Percentiles rank a stretch among this genome's conserved stretches.
Evolutionary conservation across 169 alveolate genomes (phyloP).

Genomic region (Besnoitia besnoiti): DNA sequence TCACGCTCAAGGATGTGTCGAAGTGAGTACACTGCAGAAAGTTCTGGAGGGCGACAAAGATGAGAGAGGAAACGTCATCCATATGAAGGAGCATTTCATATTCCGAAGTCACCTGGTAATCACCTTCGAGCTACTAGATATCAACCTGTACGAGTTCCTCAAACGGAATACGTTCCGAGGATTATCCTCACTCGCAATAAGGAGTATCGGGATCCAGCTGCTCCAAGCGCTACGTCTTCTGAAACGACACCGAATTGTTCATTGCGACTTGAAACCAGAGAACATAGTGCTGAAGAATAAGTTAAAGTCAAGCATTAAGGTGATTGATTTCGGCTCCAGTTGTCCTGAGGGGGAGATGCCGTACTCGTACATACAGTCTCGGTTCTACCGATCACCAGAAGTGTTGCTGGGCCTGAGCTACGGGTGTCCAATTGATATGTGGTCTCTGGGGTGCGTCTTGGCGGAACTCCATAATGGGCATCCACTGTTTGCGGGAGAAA

Average conservation of each 20-base stretch:
- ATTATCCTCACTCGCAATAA: slow-evolving; percentile 47
- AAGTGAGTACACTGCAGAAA: slow-evolving; percentile 41
- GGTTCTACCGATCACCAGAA: slow-evolving; percentile 98
- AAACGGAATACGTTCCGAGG: slow-evolving; percentile 50
- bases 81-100: slow-evolving; percentile 31
- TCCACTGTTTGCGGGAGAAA: slow-evolving; percentile 84
- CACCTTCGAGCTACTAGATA: slow-evolving; percentile 92
- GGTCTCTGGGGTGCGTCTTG: slow-evolving; percentile 98
- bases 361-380: slow-evolving; percentile 94
- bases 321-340: slow-evolving; percentile 96
- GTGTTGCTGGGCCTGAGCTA: slow-evolving; percentile 96
- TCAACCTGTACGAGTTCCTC: slow-evolving; percentile 68
- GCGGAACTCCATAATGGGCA: slow-evolving; percentile 93
- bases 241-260: slow-evolving; percentile 83
- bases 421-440: slow-evolving; percentile 97
- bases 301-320: slow-evolving; percentile 80
- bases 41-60: slow-evolving; percentile 15
- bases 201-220: slow-evolving; percentile 77
- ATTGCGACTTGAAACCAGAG: slow-evolving; percentile 95
- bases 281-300: slow-evolving; percentile 83
- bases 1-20: slow-evolving; percentile 78
- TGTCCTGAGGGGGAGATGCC: slow-evolving; percentile 91
- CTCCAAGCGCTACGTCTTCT: slow-evolving; percentile 81
- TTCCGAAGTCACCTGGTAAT: slow-evolving; percentile 92
- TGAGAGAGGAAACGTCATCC: slow-evolving; percentile 49